These are phyloP conservation scores for Cerrena zonata DNA, from an alignment of 1,284 basidiomycete genomes.

Conservation along the genomic window DNA sequence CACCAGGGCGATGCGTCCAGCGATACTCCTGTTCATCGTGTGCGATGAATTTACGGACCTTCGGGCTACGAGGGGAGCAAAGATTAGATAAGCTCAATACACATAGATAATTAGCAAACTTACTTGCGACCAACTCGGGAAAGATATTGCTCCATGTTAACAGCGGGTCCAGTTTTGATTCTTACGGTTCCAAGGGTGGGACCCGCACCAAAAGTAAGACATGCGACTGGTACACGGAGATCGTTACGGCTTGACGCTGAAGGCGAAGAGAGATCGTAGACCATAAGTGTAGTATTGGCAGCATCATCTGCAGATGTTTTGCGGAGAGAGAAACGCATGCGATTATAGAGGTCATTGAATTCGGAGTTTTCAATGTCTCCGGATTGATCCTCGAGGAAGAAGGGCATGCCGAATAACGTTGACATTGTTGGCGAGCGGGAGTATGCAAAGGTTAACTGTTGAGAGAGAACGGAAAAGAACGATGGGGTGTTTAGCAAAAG, in stretches of 20 bases:
- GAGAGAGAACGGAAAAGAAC: not conserved
- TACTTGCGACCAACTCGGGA: slow-evolving; percentile 39
- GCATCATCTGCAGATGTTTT: slow-evolving; percentile 37
- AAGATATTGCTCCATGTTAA: slow-evolving; percentile 50
- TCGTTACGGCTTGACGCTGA: slow-evolving; percentile 20
- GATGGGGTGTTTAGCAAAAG: not conserved
- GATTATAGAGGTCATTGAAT: slow-evolving; percentile 58
- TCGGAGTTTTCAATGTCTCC: slow-evolving; percentile 48
- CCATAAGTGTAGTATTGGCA: slow-evolving; percentile 43
- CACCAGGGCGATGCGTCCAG: slow-evolving; percentile 45
- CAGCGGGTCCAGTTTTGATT: slow-evolving; percentile 31
- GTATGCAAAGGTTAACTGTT: not conserved
- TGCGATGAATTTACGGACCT: slow-evolving; percentile 46
- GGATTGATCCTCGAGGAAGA: slow-evolving; percentile 57
- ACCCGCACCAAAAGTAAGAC: slow-evolving; percentile 45
- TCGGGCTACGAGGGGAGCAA: slow-evolving; percentile 27
- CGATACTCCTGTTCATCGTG: slow-evolving; percentile 54
- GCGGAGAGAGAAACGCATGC: slow-evolving; percentile 45
- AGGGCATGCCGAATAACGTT: slow-evolving; percentile 48
- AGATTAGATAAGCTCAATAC: slow-evolving; percentile 4
- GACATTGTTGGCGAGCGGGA: slow-evolving; percentile 23
- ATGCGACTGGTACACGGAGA: slow-evolving; percentile 35
- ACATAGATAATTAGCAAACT: slow-evolving; percentile 5
- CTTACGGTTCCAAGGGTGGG: slow-evolving; percentile 48
- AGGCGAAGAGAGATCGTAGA: slow-evolving; percentile 36